Percentiles rank a stretch among this genome's conserved stretches.
Conservation (phyloP, 108 stramenopile species). For the Skeletonema menzelii region DNA sequence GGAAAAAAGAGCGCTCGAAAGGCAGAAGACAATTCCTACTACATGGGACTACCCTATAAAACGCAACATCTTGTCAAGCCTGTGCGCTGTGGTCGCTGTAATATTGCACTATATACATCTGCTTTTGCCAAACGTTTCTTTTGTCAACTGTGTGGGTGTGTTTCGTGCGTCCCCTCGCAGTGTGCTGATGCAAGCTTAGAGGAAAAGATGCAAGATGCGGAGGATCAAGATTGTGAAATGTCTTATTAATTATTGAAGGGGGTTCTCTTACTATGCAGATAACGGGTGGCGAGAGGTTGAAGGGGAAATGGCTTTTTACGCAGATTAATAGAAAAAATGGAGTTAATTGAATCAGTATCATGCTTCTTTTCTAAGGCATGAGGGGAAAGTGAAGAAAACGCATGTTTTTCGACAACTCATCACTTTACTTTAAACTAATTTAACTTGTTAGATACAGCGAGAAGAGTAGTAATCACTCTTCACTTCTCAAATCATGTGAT, state of each 20-base stretch:
- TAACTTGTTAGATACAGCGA: no score
- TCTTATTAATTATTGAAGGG: not conserved
- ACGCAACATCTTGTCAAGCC: not conserved
- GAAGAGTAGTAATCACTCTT: not conserved
- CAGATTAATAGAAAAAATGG: no score
- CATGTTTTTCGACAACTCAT: no score
- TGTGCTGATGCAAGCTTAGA: not conserved
- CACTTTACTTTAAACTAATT: no score
- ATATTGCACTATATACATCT: not conserved
- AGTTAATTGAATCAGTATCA: no score
- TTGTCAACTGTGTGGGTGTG: not conserved
- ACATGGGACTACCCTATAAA: not conserved
- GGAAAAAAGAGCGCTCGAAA: no score
- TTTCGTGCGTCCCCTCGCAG: not conserved
- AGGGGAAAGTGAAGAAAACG: no score
- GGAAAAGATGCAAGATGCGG: not conserved
- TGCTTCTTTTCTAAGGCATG: no score
- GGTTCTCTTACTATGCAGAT: no score
- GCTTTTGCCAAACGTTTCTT: not conserved
- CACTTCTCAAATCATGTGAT: not conserved
- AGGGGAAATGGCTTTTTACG: no score
- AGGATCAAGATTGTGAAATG: not conserved
- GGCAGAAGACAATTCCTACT: not conserved
- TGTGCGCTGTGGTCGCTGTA: not conserved
- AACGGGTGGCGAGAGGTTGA: no score